phyloP scores from a whole-genome alignment of 1,284 basidiomycete species.

The Cutaneotrichosporon sp. region DNA sequence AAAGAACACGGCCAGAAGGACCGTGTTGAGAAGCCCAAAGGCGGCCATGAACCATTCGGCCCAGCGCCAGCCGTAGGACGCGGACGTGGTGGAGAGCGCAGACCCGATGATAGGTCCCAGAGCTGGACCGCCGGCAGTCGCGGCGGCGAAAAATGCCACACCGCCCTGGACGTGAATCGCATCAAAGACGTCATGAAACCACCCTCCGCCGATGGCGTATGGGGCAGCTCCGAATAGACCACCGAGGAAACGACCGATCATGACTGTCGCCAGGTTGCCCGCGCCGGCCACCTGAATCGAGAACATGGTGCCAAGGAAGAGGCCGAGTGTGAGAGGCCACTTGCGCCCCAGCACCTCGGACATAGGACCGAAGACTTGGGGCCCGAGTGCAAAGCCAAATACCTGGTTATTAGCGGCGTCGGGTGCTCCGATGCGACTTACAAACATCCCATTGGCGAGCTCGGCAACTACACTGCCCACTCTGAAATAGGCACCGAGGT shows the following conservation, averaged over 20 bases:
- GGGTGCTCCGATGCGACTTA: no score
- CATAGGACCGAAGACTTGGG: constrained; percentile 56
- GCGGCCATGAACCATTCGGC: constrained; percentile 22
- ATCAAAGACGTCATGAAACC: constrained; percentile 21
- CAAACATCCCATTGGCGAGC: constrained; percentile 21
- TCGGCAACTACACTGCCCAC: constrained; percentile 17
- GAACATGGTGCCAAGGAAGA: constrained; percentile 34
- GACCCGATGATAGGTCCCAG: constrained; percentile 20
- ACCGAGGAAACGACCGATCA: constrained; percentile 60
- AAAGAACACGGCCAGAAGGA: constrained; percentile 13
- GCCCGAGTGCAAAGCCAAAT: constrained; percentile 51
- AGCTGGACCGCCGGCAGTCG: constrained; percentile 17
- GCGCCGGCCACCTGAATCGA: constrained; percentile 41
- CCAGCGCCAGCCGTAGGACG: constrained; percentile 21
- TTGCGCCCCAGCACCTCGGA: constrained; percentile 55
- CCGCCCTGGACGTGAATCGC: constrained; percentile 12
- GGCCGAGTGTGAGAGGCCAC: constrained; percentile 25
- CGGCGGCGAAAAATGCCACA: constrained; percentile 14
- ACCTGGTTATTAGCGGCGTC: constrained; percentile 2
- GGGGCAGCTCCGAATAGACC: constrained; percentile 51
- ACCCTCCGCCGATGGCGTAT: constrained; percentile 22
- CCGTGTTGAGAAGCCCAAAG: constrained; percentile 16
- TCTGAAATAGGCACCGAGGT: constrained; percentile 8
- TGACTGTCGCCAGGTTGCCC: constrained; percentile 62
- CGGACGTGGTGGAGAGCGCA: constrained; percentile 6